Conservation (phyloP, 805 yeast species). For the Candida broadrunensis region DNA sequence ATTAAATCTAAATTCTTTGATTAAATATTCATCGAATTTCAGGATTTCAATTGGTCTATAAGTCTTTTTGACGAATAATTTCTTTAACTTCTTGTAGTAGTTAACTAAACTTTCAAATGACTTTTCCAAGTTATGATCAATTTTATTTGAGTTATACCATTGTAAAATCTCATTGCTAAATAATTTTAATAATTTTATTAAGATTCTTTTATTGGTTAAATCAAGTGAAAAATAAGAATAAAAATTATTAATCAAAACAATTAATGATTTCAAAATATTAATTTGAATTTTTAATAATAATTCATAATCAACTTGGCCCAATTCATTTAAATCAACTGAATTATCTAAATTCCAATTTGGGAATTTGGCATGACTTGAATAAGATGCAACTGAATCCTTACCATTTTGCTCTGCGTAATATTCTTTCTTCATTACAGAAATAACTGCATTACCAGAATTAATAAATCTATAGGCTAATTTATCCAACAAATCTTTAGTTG, state of each 20-base stretch:
- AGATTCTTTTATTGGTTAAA: constrained; percentile 51
- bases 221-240: constrained; percentile 75
- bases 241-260: constrained; percentile 67
- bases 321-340: constrained; percentile 32
- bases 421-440: constrained; percentile 38
- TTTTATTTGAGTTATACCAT: constrained; percentile 44
- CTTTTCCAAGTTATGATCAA: constrained; percentile 29
- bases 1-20: constrained; percentile 41
- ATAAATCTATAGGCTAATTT: constrained; percentile 39
- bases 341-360: constrained; percentile 60
- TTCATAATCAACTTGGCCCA: constrained; percentile 57
- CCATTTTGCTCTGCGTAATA: constrained; percentile 10
- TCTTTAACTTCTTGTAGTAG: constrained; percentile 64
- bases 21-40: constrained; percentile 35
- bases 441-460: constrained; percentile 43
- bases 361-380: constrained; percentile 20
- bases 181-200: constrained; percentile 62
- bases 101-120: constrained; percentile 38
- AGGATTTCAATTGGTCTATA: constrained; percentile 56
- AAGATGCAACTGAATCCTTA: constrained; percentile 4
- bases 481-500: constrained; percentile 38
- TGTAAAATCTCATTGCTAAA: constrained; percentile 64
- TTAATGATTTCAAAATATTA: constrained; percentile 75
- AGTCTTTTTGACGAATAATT: constrained; percentile 64
- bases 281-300: constrained; percentile 75